Base-by-base conservation (phyloP, 2,329 filamentous ascomycete genomes). In the Grosmannia huntii region DNA sequence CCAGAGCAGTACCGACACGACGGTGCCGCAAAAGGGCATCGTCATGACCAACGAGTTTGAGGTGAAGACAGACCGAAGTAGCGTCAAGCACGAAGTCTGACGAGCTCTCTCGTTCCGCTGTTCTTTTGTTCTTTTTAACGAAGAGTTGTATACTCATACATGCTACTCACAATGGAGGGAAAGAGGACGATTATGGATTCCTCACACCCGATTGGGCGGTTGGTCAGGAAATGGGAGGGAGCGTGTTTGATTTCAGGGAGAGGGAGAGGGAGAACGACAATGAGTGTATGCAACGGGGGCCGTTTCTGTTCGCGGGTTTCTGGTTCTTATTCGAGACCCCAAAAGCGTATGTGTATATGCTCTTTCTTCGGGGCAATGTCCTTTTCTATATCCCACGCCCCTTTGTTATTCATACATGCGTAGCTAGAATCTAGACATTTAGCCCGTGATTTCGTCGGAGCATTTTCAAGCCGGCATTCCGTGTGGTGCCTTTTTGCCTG, bases 71-170 rank as follows among this genome's bases (percentile, higher is more conserved):
- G 71, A 72, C 21, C 72, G 70, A 36, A 68, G 71, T 27, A 73
- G 76, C 21, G 80, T 84, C 70, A 71, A 83, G 63, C 72, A 73
- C 36, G 77, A 78, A 3, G 70, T 84, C 25, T 66, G 71, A 2
- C 76, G 81, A 12, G 27, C 41, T 6, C 5, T 38, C 14, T 38
- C 16, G 16, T 38, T 38, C 12, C 4, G 4, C 16, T 16, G n/a
- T n/a, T n/a, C n/a, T n/a, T n/a, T n/a, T n/a, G n/a, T n/a, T n/a
- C n/a, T n/a, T n/a, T n/a, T n/a, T n/a, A n/a, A 16, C 36, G 31
- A 33, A 33, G 31, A 33, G 31, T 33, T 33, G 16, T 16, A 14
- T 38, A 38, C 36, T 14, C 36, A 14, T 16, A 38, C 14, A 38
- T 38, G 36, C 36, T 16, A n/a, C n/a, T n/a, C n/a, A n/a, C n/a